Conservation (phyloP, 1,284 basidiomycete species). For the Lignosus rhinocerotis region DNA sequence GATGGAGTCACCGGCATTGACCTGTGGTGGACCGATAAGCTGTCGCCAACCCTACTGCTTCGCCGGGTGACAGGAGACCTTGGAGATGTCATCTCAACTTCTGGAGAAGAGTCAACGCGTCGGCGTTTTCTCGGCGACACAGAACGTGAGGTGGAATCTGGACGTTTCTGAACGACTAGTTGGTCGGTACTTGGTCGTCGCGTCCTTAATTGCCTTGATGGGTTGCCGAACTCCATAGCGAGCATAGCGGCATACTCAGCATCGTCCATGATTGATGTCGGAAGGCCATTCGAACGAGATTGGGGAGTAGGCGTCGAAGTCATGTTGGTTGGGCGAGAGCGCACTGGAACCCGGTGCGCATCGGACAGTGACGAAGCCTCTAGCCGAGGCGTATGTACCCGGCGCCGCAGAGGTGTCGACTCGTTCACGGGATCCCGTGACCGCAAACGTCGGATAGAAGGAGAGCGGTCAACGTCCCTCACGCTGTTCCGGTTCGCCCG, state of each 20-base stretch:
- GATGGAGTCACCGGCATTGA: constrained; percentile 6
- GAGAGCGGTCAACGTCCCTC: constrained; percentile 6
- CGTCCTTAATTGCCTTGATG: constrained; percentile 36
- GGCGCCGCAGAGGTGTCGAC: constrained; percentile 16
- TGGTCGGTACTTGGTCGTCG: constrained; percentile 29
- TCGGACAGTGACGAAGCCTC: constrained; percentile 11
- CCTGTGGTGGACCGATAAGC: constrained; percentile 1
- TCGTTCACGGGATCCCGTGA: constrained; percentile 21
- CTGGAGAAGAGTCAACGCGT: constrained; percentile 44
- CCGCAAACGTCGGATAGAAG: constrained; percentile 29
- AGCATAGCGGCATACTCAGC: constrained; percentile 41
- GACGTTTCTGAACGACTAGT: constrained; percentile 21
- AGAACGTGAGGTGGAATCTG: constrained; percentile 20
- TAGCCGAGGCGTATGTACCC: constrained; percentile 13
- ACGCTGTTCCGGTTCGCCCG: constrained; percentile 19
- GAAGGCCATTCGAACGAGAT: not conserved
- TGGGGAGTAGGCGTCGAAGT: constrained; percentile 6
- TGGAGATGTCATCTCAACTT: constrained; percentile 24
- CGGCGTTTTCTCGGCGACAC: constrained; percentile 44
- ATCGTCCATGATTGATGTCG: constrained; percentile 32
- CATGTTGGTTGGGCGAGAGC: constrained; percentile 7
- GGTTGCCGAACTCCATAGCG: constrained; percentile 37
- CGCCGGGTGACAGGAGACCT: constrained; percentile 16
- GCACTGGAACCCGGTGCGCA: constrained; percentile 9
- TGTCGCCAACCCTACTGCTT: constrained; percentile 6